Evolutionary conservation across 2,329 filamentous ascomycete genomes (phyloP), one percentile per base, ranked within the genome.

Genomic region (Aureobasidium vineae): DNA sequence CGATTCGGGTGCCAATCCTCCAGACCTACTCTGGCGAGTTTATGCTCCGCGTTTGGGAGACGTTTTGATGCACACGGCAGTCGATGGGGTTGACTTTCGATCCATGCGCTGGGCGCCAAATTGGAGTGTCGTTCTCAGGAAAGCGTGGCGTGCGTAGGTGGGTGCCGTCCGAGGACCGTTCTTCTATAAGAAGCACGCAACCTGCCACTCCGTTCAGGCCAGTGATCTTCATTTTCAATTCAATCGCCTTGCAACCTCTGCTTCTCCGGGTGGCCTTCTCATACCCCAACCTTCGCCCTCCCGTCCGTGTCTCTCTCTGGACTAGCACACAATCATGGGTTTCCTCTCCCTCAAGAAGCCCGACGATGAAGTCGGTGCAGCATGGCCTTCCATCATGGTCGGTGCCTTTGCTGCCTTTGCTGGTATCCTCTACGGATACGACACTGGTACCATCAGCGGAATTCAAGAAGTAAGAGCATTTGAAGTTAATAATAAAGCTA

Each of bases 361-460:
- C 13, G 75, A 75, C 54, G 74, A 79, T 72, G 75, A 76, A 59
- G 72, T 71, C 40, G 79, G 79, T 67, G 79, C 79, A 31, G 76
- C 79, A 26, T 70, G 74, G 66, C 79, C 79, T 61, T 79, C 79
- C 56, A 80, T 81, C 69, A 40, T 73, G 41, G 74, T 77, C 41
- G 72, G 69, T 60, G 71, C 77, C 8, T 81, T 79, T 63, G 78
- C 67, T 13, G 74, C 75, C n/a, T 76, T 76, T 67, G 75, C 74
- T 33, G 74, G 74, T 69, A 71, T 75, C 1, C 65, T 70, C 15
- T 70, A 67, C 38, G 69, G 69, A 6, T 70, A 68, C 15, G 66
- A 56, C 23, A 56, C 53, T 23, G 53, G 53, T 36, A 52, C 33
- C 33, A 36, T 36, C 8, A 11, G 8, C 3, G 53, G 53, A 41